Evolutionary conservation across 2,329 filamentous ascomycete genomes (phyloP).

Genomic region (Hymenoscyphus linearis): DNA sequence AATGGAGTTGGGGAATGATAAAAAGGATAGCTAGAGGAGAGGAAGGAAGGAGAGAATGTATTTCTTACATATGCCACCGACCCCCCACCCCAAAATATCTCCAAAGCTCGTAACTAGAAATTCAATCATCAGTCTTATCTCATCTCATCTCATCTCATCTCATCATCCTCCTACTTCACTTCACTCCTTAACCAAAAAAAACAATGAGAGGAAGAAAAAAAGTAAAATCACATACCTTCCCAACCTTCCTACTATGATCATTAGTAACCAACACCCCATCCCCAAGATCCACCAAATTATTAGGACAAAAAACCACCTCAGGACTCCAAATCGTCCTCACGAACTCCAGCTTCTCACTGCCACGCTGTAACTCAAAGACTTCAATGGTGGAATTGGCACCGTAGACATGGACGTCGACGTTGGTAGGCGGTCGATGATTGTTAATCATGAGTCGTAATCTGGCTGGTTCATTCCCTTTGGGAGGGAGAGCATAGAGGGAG

Average conservation of each 20-base stretch:
- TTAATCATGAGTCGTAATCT: constrained; percentile 30
- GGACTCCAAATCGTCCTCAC: constrained; percentile 29
- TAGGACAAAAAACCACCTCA: constrained; percentile 27
- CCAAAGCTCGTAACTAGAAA: neutral
- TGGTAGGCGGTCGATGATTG: constrained; percentile 28
- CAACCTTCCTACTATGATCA: constrained; percentile 27
- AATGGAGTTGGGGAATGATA: too few species aligned
- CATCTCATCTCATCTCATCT: too few species aligned
- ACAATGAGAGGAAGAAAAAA: constrained; percentile 3
- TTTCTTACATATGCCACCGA: constrained; percentile 17
- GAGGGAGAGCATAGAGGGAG: constrained; percentile 23
- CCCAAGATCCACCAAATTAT: constrained; percentile 26
- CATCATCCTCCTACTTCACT: too few species aligned
- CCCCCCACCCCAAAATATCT: constrained; percentile 18
- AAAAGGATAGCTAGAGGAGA: too few species aligned
- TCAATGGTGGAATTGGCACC: constrained; percentile 34
- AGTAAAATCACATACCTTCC: constrained; percentile 20
- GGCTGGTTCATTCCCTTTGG: neutral
- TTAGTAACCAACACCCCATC: constrained; percentile 32
- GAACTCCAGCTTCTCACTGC: constrained; percentile 22
- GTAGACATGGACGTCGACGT: constrained; percentile 22
- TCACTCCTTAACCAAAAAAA: constrained; percentile 6
- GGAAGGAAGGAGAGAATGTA: too few species aligned
- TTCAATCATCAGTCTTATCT: too few species aligned
- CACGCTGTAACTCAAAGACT: constrained; percentile 28